Evolutionary conservation across 1,139 yeast genomes (phyloP), one percentile per base, ranked within the genome.

Genomic region (Yamadazyma atlantica): DNA sequence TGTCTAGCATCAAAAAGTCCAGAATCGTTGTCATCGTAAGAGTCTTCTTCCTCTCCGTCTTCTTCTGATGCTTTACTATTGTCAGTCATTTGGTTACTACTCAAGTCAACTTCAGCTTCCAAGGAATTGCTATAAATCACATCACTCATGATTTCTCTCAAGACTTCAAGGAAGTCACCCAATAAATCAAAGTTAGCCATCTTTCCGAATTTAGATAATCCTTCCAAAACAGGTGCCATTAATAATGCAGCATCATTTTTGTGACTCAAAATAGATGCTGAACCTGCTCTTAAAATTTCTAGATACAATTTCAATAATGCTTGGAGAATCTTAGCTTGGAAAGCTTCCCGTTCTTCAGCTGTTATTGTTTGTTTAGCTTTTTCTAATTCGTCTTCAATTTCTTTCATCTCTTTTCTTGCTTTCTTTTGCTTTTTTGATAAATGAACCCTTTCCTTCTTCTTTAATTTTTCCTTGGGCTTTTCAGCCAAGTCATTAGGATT

Each of bases 101-200:
- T 11, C 9, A 16, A 4, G 23, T 57, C 59, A 15, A 50, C 50
- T 40, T 56, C 53, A 40, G 53, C 44, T 37, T 48, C 45, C 25
- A 66, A 44, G 3, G 69, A 53, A 44, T 65, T 68, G 17, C 58
- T 61, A 4, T 57, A 59, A 13, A 68, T 50, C 13, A 68, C 60
- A 45, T 79, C 84, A 15, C 61, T 53, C 61, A 85, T 78, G 21
- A 86, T 74, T 60, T 92, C 97, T 50, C 94, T 73, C 55, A 92
- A 73, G 2, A 89, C 96, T 58, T 85, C 95, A 35, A 92, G 70
- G 60, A 92, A 81, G 58, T 92, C 98, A 21, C 97, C 97, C 50
- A 92, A 75, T 38, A 92, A 69, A 49, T 92, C 97, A 38, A 92
- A 80, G 56, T 92, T 92, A 26, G 95, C 90, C 81, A 90, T 82